These are phyloP conservation scores for Mycena maculata DNA, from an alignment of 768 basidiomycete species.

Conservation along the genomic window DNA sequence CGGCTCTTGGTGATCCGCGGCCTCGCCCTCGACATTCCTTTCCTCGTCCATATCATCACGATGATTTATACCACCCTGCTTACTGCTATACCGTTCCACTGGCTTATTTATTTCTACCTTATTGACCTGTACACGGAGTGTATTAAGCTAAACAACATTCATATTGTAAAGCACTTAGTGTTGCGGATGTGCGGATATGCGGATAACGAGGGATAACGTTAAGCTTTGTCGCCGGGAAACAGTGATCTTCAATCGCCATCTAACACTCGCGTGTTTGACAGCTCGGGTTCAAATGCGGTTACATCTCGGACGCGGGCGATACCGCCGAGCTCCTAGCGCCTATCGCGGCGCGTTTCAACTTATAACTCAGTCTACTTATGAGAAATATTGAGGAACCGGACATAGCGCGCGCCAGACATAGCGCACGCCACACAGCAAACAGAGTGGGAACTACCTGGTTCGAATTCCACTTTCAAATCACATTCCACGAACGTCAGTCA, in stretches of 20 bases:
- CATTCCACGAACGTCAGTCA: too few relatives aligned
- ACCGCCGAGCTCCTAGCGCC: too few relatives aligned
- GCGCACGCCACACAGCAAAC: too few relatives aligned
- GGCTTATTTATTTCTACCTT: slow-evolving; percentile 16
- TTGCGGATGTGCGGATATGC: background rate
- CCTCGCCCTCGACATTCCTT: background rate
- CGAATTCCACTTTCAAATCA: too few relatives aligned
- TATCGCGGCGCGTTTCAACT: too few relatives aligned
- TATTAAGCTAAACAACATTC: background rate
- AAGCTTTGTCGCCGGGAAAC: background rate
- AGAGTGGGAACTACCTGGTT: too few relatives aligned
- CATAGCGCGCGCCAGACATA: too few relatives aligned
- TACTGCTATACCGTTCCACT: slow-evolving; percentile 6
- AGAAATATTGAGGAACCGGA: too few relatives aligned
- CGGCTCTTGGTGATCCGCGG: slow-evolving; percentile 22
- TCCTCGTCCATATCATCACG: slow-evolving; percentile 1
- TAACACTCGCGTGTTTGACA: background rate
- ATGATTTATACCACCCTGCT: slow-evolving; percentile 10
- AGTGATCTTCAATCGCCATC: background rate
- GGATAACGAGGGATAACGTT: too few relatives aligned
- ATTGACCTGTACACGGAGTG: background rate
- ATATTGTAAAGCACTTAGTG: background rate
- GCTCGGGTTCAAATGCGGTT: background rate
- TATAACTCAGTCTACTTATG: too few relatives aligned
- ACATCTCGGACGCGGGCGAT: too few relatives aligned